Evolutionary conservation across 257 asterid genomes (phyloP).

Genomic region (Solanum ossicruentum): DNA sequence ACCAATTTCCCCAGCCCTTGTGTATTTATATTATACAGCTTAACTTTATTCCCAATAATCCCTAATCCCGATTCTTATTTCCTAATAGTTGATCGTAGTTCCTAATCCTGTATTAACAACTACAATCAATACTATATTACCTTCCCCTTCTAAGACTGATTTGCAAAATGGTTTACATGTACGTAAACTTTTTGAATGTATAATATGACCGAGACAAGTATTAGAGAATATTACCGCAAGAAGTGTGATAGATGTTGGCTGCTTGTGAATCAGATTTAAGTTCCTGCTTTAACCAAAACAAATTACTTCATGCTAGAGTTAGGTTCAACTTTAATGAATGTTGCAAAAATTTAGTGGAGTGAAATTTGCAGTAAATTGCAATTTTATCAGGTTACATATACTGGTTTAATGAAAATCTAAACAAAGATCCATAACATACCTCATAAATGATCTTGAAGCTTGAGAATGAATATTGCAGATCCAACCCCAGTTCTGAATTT

Average conservation of each 20-base stretch:
- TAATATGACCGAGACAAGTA: not conserved
- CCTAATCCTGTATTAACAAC: not conserved
- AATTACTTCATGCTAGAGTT: not conserved
- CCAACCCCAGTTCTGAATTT: conserved; percentile 90
- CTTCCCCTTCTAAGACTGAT: not conserved
- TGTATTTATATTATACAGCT: not conserved
- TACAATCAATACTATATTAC: not conserved
- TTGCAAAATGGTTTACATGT: not conserved
- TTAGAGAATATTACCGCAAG: conserved; percentile 39
- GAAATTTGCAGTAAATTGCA: not conserved
- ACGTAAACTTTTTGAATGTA: not conserved
- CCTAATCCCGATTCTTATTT: not conserved
- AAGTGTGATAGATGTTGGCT: conserved; percentile 56
- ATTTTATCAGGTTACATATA: not conserved
- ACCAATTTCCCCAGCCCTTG: not conserved
- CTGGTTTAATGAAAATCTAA: not conserved
- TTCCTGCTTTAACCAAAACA: conserved; percentile 35
- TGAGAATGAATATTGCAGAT: conserved; percentile 61
- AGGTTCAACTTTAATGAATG: not conserved
- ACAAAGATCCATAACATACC: conserved; percentile 23
- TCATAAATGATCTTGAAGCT: conserved; percentile 53
- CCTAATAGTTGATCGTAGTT: not conserved
- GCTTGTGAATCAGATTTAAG: conserved; percentile 57
- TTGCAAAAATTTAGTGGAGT: not conserved
- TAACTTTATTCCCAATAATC: not conserved